phyloP scores from a whole-genome alignment of 2,329 filamentous ascomycete species.

The Camillea tinctor region DNA sequence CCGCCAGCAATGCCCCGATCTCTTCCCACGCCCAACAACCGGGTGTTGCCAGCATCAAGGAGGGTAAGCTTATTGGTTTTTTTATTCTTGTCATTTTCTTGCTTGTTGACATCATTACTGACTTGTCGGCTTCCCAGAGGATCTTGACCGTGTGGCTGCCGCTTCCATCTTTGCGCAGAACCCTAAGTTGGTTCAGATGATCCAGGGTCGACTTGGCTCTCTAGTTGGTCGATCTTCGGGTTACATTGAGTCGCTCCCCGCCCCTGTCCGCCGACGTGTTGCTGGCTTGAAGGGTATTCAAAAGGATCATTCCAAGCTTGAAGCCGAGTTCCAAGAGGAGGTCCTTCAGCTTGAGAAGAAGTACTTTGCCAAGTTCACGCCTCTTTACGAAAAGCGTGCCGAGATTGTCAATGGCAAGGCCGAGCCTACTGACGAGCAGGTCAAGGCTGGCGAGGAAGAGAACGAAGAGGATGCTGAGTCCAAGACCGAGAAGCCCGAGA shows the following conservation, averaged over 20 bases:
- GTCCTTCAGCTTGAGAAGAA: conserved; percentile 98
- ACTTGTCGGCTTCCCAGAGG: conserved; percentile 60
- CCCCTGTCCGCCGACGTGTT: conserved; percentile 86
- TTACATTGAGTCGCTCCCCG: conserved; percentile 94
- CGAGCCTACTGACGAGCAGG: conserved; percentile 85
- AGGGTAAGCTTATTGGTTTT: conserved; percentile 63
- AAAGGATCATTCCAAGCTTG: conserved; percentile 97
- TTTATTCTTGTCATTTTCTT: background rate
- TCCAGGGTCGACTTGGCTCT: conserved; percentile 90
- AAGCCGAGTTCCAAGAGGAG: conserved; percentile 98
- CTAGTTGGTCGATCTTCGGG: conserved; percentile 94
- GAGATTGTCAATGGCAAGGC: conserved; percentile 83
- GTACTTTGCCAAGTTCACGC: conserved; percentile 98
- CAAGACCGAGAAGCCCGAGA: conserved; percentile 52
- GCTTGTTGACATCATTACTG: conserved; percentile 21
- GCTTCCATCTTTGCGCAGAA: conserved; percentile 95
- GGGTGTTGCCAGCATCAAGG: conserved; percentile 90
- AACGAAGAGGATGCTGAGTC: conserved; percentile 64
- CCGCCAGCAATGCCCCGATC: conserved; percentile 92
- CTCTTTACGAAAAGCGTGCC: conserved; percentile 92
- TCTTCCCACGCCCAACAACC: conserved; percentile 96
- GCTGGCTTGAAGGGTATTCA: conserved; percentile 96
- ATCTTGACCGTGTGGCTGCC: conserved; percentile 80
- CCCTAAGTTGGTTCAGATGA: conserved; percentile 92
- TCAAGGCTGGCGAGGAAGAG: conserved; percentile 81